Base-by-base conservation (phyloP, 1,284 basidiomycete species). In the Tilletia caries region DNA sequence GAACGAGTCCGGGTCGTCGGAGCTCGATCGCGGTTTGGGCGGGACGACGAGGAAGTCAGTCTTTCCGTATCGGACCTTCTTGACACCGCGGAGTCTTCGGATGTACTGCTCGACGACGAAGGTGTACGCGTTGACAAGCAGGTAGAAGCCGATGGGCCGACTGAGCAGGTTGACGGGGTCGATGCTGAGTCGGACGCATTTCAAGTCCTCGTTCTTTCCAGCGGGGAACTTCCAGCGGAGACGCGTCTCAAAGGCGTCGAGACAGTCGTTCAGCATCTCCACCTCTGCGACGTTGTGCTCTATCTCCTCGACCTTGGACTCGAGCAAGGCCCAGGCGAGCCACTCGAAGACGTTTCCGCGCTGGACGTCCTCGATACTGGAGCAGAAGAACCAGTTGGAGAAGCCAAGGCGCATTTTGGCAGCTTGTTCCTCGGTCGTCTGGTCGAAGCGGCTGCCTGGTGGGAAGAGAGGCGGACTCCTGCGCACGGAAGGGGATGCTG, bases 161-260 rank as follows among this genome's bases (percentile, higher is more conserved):
- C 87, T 87, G 29, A 85, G 79, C 68, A 92, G 87, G 70, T 87
- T 88, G 67, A 93, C 88, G 1, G 88, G 88, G 85, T 95, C 94
- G 58, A 95, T 82, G 0, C 92, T 94, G 27, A 95, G 86, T 18
- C 90, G 86, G 75, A 92, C 87, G 1, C 91, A 88, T 27, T 84
- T 79, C 44, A 87, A 86, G n/a, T 84, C 76, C 0, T 87, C 85
- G 74, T 89, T 87, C 15, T 87, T 87, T 1, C 91, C 90, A 5
- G 65, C 52, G 32, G 58, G 58, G 62, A 73, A 66, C 10, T 43
- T 58, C 33, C 65, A 68, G 10, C 66, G 50, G 1, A 73, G 64
- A 43, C 67, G 50, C 18, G 32, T 43, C 34, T 70, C 33, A 5
- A 68, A 32, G 52, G 68, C 34, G 18, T 65, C 52, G 15, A 73